Base-by-base conservation (phyloP, 1,284 basidiomycete species). In the Boletellus dicymbophilus region DNA sequence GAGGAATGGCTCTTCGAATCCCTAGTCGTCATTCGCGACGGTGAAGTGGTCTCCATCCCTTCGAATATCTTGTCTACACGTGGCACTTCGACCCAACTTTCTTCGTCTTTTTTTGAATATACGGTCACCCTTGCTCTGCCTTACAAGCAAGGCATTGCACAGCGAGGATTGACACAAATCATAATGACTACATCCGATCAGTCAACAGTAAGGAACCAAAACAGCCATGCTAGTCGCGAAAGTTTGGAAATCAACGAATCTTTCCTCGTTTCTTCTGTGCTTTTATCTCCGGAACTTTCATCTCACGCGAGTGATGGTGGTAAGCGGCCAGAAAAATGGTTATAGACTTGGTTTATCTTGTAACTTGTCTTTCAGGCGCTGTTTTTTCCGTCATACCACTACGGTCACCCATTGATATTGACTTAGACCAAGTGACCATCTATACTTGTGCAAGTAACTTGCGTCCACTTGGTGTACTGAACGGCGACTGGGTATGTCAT, bases 401-500 rank as follows among this genome's bases (percentile, higher is more conserved):
- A 22, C 46, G 58, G 37, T 56, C 57, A 7, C 68, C 69, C 3
- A 55, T 73, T 4, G 71, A 72, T 21, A 8, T 30, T 2, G 43
- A 58, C n/a, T 59, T 72, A 13, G 80, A 84, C 51, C 72, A 81
- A 45, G 71, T 65, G 39, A 78, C 80, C 3, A 55, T 89, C 1
- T 86, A 81, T 58, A 56, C 86, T 23, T 73, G 77, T 21, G 82
- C 85, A 3, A 65, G 73, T 18, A 86, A 90, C 46, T 74, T 98
- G 16, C 84, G 83, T 12, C 76, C 78, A 42, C 70, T 93, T 25
- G 94, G 93, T 1, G 71, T 91, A 5, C 81, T 95, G 56, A 85
- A 85, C 57, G 90, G 91, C 28, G 93, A 97, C 66, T 96, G 94
- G 94, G 93, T 92, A 60, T 58, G 85, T 64, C 9, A 16, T 46